Conservation (phyloP, 2,329 filamentous ascomycete genomes). For the Cadophora gregata region DNA sequence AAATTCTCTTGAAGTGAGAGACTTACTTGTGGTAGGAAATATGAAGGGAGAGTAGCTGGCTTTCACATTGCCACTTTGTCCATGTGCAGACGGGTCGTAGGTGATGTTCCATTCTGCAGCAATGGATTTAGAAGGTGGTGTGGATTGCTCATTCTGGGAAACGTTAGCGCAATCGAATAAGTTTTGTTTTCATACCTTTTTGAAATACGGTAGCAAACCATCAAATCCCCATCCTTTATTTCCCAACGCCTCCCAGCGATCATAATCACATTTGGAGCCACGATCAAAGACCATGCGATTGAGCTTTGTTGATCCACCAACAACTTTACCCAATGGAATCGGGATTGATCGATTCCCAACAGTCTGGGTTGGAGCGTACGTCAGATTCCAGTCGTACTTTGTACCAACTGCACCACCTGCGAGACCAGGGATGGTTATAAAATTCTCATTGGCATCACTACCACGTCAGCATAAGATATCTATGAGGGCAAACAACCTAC, state of each 20-base stretch:
- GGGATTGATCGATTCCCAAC: conserved; percentile 17
- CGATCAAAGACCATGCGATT: conserved; percentile 43
- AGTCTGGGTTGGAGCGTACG: conserved; percentile 20
- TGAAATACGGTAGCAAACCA: conserved; percentile 37
- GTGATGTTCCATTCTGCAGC: not conserved
- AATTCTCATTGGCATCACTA: not conserved
- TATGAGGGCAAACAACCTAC: not conserved
- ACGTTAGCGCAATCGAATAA: not conserved
- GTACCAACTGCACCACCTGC: conserved; percentile 10
- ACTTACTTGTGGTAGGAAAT: not conserved
- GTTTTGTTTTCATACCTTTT: not conserved
- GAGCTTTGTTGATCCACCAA: conserved; percentile 46
- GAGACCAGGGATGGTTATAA: conserved; percentile 31
- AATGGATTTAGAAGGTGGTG: not conserved
- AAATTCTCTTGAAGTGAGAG: not conserved
- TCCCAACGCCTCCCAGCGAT: conserved; percentile 47
- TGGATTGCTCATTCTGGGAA: not conserved
- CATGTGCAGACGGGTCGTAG: not conserved
- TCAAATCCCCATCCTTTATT: conserved; percentile 43
- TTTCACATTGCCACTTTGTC: not conserved
- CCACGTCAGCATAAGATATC: not conserved
- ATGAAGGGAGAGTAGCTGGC: not conserved
- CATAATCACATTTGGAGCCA: conserved; percentile 42
- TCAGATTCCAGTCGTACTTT: conserved; percentile 29
- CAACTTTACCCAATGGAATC: conserved; percentile 44